Conservation (phyloP, 2,329 filamentous ascomycete genomes). For the Gyromitra esculenta region DNA sequence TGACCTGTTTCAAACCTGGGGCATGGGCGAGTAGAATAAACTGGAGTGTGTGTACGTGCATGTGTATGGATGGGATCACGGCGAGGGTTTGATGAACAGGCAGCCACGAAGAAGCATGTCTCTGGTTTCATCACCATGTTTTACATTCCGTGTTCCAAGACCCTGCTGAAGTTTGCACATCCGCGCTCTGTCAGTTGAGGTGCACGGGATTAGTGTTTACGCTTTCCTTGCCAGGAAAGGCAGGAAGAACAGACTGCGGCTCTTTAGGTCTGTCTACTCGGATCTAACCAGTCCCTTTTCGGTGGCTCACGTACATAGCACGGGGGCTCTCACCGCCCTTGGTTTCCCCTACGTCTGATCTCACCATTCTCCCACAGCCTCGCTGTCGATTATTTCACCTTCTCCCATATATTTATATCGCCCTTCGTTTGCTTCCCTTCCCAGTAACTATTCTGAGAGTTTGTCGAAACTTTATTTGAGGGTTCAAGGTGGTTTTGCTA, state of each 20-base stretch:
- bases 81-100: neutral
- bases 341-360: neutral
- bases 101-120: too few species aligned
- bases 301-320: neutral
- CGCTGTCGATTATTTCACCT: neutral
- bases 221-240: neutral
- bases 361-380: neutral
- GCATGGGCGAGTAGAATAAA: neutral
- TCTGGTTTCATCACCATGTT: too few species aligned
- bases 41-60: neutral
- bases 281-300: constrained; percentile 11
- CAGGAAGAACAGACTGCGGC: neutral
- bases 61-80: neutral
- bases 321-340: neutral
- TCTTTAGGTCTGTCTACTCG: constrained; percentile 5
- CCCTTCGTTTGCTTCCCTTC: neutral
- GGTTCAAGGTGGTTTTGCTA: neutral
- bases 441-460: neutral
- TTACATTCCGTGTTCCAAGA: too few species aligned
- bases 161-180: too few species aligned
- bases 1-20: too few species aligned
- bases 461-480: neutral
- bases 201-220: too few species aligned
- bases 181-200: too few species aligned
- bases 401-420: neutral